These are phyloP conservation scores for Capsella bursapastoris DNA, from an alignment of 345 rosid genomes.

Conservation along the genomic window DNA sequence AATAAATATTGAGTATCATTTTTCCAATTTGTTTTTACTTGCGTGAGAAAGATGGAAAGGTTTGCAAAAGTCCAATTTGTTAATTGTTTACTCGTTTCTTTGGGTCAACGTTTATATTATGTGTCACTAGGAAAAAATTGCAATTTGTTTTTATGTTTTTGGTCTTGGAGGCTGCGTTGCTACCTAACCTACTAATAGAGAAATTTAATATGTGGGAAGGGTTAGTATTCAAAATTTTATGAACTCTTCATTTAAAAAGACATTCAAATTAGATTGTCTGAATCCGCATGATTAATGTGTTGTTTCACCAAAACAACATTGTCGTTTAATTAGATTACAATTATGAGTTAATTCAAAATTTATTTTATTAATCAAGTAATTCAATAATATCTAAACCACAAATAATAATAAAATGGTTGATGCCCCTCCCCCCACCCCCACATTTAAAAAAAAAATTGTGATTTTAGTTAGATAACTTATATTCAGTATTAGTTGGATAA, in stretches of 20 bases:
- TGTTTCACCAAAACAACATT: too few species aligned
- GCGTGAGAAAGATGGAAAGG: constrained; percentile 19
- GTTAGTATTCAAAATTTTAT: background rate
- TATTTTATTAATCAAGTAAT: too few species aligned
- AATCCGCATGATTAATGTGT: too few species aligned
- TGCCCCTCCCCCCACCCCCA: too few species aligned
- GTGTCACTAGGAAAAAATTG: background rate
- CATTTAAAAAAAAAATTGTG: too few species aligned
- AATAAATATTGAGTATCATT: background rate
- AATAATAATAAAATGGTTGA: too few species aligned
- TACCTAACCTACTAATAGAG: constrained; percentile 23
- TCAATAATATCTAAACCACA: too few species aligned
- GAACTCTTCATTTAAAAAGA: background rate
- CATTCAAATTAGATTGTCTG: background rate
- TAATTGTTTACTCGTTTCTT: constrained; percentile 8
- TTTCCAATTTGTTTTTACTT: background rate
- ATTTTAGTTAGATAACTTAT: too few species aligned
- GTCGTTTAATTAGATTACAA: too few species aligned
- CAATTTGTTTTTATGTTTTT: background rate
- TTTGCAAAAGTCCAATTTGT: constrained; percentile 14
- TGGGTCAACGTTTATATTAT: background rate
- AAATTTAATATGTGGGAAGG: background rate
- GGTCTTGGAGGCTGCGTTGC: constrained; percentile 24
- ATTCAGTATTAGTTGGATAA: too few species aligned
- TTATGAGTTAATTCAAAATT: too few species aligned